These are phyloP conservation scores for Saccharomyces hybrid DNA, from an alignment of 1,139 yeast genomes.

Conservation along the genomic window DNA sequence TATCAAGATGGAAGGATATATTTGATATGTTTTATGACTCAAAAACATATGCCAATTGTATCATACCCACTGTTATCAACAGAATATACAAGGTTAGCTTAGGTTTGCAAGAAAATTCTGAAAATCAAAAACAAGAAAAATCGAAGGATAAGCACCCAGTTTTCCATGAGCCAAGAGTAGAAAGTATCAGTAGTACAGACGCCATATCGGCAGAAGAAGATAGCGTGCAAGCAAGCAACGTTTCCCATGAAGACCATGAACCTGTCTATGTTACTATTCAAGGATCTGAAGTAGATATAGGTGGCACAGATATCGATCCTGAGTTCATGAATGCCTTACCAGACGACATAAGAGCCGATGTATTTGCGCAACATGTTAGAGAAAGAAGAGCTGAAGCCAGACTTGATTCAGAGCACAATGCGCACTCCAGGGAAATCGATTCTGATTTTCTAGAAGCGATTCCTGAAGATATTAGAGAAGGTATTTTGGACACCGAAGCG, in stretches of 20 bases:
- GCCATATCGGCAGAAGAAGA: background rate
- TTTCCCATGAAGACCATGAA: slow-evolving; percentile 24
- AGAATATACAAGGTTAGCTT: slow-evolving; percentile 43
- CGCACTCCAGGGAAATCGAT: slow-evolving; percentile 57
- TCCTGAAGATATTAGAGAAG: slow-evolving; percentile 67
- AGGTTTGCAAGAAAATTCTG: slow-evolving; percentile 24
- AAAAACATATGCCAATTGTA: slow-evolving; percentile 37
- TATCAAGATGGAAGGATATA: slow-evolving; percentile 65
- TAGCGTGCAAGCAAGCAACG: background rate
- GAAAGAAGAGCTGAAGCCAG: slow-evolving; percentile 46
- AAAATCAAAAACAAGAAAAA: slow-evolving; percentile 26
- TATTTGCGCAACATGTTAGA: slow-evolving; percentile 74
- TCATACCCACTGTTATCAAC: slow-evolving; percentile 46
- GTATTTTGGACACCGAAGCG: slow-evolving; percentile 62
- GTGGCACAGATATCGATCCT: slow-evolving; percentile 88
- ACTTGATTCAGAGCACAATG: slow-evolving; percentile 32
- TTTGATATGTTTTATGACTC: slow-evolving; percentile 43
- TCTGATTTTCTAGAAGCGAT: slow-evolving; percentile 77
- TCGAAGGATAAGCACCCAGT: slow-evolving; percentile 15
- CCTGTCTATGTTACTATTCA: slow-evolving; percentile 73
- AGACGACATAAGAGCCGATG: slow-evolving; percentile 89
- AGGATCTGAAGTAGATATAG: slow-evolving; percentile 72
- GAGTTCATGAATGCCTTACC: slow-evolving; percentile 87
- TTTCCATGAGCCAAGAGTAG: slow-evolving; percentile 19
- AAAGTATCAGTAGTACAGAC: slow-evolving; percentile 6